A percentile compares a stretch with the other conserved stretches of the same genome.
phyloP scores from a whole-genome alignment of 495 filamentous ascomycete genomes.

The Hypomontagnella submonticulosa region DNA sequence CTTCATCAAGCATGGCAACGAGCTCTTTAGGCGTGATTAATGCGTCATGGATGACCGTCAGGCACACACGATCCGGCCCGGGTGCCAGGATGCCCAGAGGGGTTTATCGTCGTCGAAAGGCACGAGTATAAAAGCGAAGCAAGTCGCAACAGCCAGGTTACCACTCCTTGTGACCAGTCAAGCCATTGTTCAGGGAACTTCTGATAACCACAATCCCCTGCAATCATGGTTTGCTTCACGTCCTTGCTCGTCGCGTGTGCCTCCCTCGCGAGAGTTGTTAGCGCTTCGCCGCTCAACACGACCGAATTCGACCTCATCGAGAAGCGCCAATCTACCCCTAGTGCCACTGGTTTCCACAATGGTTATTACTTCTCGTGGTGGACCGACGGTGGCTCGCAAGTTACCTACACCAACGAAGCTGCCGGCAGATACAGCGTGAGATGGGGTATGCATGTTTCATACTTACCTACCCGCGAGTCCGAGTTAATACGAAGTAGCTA shows the following conservation, averaged over 20 bases:
- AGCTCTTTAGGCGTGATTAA: neutral
- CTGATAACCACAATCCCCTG: neutral
- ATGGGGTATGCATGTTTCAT: constrained; percentile 53
- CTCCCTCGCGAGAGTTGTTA: constrained; percentile 1
- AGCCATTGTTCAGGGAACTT: neutral
- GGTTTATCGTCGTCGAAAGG: too few species aligned
- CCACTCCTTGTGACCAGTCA: neutral
- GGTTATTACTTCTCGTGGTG: constrained; percentile 73
- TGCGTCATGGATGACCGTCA: neutral
- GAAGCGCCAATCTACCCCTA: constrained; percentile 49
- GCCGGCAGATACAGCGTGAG: constrained; percentile 63
- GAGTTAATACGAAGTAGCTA: neutral
- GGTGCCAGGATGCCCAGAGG: too few species aligned
- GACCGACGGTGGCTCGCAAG: constrained; percentile 64
- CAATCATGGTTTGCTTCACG: constrained; percentile 6
- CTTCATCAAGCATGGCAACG: neutral
- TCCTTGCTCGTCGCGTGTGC: constrained; percentile 1
- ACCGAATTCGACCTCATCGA: constrained; percentile 16
- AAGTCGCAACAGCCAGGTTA: neutral
- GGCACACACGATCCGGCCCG: neutral
- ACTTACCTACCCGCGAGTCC: neutral
- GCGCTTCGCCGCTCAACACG: constrained; percentile 3
- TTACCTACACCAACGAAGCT: constrained; percentile 67
- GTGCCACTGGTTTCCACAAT: constrained; percentile 64
- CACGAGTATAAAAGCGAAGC: constrained; percentile 6